Evolutionary conservation across 108 stramenopile species (phyloP).

Genomic region (Nitzschia inconspicua): DNA sequence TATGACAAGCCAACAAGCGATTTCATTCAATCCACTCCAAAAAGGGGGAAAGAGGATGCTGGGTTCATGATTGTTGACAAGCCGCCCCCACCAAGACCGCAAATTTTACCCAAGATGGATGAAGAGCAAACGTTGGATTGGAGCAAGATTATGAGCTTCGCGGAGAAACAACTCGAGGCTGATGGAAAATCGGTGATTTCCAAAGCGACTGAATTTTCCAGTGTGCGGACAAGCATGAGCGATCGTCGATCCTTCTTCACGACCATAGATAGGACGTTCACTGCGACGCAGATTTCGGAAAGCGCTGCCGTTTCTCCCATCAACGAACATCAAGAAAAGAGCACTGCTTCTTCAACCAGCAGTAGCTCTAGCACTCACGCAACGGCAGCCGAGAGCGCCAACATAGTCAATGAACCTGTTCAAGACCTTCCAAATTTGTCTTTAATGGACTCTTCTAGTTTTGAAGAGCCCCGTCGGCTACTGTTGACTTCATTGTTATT

Average conservation of each 20-base stretch:
- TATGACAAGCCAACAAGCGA: neutral
- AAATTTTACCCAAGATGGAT: neutral
- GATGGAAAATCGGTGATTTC: neutral
- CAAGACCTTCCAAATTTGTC: conserved; percentile 4
- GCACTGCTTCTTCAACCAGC: neutral
- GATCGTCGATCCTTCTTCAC: neutral
- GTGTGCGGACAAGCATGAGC: neutral
- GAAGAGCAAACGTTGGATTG: conserved; percentile 9
- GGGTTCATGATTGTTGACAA: conserved; percentile 10
- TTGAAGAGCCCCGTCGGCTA: conserved; percentile 4
- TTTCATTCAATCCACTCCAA: neutral
- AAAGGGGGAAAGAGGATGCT: neutral
- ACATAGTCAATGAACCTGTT: too few species aligned
- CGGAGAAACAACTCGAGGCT: conserved; percentile 4
- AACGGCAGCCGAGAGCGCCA: neutral
- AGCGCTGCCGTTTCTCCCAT: neutral
- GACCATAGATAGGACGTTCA: neutral
- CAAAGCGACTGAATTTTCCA: neutral
- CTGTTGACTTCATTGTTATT: neutral
- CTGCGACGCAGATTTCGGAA: neutral
- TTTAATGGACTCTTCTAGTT: conserved; percentile 6
- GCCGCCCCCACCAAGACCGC: neutral
- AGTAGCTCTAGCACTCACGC: neutral
- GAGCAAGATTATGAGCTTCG: conserved; percentile 14
- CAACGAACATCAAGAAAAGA: too few species aligned